Evolutionary conservation across 2,329 filamentous ascomycete genomes (phyloP).

Genomic region (Cladophialophora immunda): DNA sequence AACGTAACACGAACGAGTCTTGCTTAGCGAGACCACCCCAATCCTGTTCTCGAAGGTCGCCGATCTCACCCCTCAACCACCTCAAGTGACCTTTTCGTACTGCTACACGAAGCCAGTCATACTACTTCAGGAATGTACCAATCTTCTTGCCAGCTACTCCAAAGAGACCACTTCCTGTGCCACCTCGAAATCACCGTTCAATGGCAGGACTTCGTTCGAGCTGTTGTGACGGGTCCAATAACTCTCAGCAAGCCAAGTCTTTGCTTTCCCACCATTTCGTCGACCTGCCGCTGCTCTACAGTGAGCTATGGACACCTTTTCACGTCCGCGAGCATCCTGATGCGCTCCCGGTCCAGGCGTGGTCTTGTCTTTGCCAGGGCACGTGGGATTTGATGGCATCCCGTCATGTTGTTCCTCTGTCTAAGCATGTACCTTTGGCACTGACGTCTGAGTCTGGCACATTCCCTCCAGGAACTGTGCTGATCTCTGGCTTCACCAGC

Average conservation of each 20-base stretch:
- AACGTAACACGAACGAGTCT: conserved; percentile 22
- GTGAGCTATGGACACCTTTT: background rate
- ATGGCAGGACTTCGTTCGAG: background rate
- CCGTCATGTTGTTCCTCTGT: conserved; percentile 4
- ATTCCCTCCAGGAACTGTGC: background rate
- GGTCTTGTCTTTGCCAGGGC: background rate
- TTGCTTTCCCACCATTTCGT: background rate
- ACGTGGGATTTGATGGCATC: conserved; percentile 9
- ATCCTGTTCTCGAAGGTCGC: conserved; percentile 17
- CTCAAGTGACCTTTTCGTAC: conserved; percentile 19
- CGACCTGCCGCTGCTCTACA: background rate
- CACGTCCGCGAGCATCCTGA: background rate
- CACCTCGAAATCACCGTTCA: conserved; percentile 1
- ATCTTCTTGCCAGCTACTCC: background rate
- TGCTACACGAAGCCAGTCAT: conserved; percentile 27
- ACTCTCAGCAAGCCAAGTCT: background rate
- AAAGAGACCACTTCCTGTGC: background rate
- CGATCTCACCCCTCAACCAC: conserved; percentile 9
- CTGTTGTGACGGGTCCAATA: background rate
- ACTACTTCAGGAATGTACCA: conserved; percentile 7
- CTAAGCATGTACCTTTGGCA: background rate
- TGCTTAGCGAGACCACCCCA: conserved; percentile 29
- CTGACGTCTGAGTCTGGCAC: background rate
- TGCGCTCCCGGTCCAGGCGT: background rate
- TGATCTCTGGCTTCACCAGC: background rate